Base-by-base conservation (phyloP, 345 rosid species). In the Aquilaria malaccensis region DNA sequence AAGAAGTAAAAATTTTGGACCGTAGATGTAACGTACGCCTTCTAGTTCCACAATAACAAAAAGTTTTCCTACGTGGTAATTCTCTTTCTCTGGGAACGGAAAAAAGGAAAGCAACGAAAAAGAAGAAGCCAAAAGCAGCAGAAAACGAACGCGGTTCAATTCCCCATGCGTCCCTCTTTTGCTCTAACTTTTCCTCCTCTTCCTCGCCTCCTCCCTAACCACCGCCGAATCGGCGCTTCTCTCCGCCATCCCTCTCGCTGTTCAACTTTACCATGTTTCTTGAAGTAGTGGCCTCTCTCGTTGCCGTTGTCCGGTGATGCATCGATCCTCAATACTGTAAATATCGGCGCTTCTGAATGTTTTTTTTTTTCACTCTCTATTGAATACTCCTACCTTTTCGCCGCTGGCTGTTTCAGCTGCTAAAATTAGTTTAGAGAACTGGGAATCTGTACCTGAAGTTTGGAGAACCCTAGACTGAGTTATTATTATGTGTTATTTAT, bases 131-230 rank as follows among this genome's bases (percentile, higher is more conserved):
- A 43, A 33, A 50, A 64, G 66, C 29, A 62, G 70, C 11, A 59
- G 58, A 66, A 37, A 29, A 15, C 49, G 49, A 45, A 68, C 78
- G 83, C 63, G 76, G 81, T 81, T 70, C 84, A 74, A 74, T 80
- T 80, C 77, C 81, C 81, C 76, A 71, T 61, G 76, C 66, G 77
- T 61, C 32, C 43, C 7, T 37, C 43, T 37, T 37, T 63, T 50
- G 13, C 45, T 53, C 37, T 37, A n/a, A 48, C 41, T 33, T 2
- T 11, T 60, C 6, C 60, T 11, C 0, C 5, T 22, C 15, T 13
- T 45, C n/a, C 32, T 50, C 41, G 62, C 61, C 72, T 29, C 66
- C 66, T 58, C 65, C 45, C 15, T 15, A 53, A 45, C 43, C 4
- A 47, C n/a, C 69, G 54, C 2, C 62, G 4, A 13, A 32, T 50